Evolutionary conservation across 495 filamentous ascomycete species (phyloP), one percentile per base, ranked within the genome.

Genomic region (Penicillium lagena): DNA sequence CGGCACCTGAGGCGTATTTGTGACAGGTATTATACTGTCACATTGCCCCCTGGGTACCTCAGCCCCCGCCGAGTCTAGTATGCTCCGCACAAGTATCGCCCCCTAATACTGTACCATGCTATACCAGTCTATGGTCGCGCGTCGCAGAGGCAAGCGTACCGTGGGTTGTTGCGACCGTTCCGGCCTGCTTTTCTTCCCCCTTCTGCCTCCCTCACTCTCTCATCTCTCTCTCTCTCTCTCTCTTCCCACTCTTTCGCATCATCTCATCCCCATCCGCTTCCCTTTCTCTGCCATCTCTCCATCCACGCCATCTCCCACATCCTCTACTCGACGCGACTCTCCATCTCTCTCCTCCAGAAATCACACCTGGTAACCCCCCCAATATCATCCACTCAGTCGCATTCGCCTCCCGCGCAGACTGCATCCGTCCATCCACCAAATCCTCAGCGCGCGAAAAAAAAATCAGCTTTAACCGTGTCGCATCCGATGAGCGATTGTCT

Each of bases 111-210:
- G 22, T 22, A 22, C 22, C 22, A 22, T 0, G 22, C 22, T 22
- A 22, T 22, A 22, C 22, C 22, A 22, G 22, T 22, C 22, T 22
- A 22, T 22, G 22, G 0, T 22, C 22, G 54, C 57, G 57, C 57
- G 57, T 60, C 54, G 56, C 51, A 50, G 46, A 45, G 13, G 48
- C 56, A 57, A 22, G 22, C 22, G 22, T 22, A 22, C 22, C 22
- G 22, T 22, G 22, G 22, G 22, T 22, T 22, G 22, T 22, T 22
- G 22, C 22, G 47, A 55, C 58, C 49, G 52, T 56, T 60, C 50
- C 51, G 54, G 58, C 50, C 57, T 54, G 49, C 56, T 59, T 62
- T 57, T 57, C 55, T 50, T 50, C 45, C 48, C 51, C 51, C 46
- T 50, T 36, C 36, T 45, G 48, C 42, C 30, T 37, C 51, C 42